These are phyloP conservation scores for Diaporthe amygdali DNA, from an alignment of 2,329 filamentous ascomycete species.

Conservation along the genomic window DNA sequence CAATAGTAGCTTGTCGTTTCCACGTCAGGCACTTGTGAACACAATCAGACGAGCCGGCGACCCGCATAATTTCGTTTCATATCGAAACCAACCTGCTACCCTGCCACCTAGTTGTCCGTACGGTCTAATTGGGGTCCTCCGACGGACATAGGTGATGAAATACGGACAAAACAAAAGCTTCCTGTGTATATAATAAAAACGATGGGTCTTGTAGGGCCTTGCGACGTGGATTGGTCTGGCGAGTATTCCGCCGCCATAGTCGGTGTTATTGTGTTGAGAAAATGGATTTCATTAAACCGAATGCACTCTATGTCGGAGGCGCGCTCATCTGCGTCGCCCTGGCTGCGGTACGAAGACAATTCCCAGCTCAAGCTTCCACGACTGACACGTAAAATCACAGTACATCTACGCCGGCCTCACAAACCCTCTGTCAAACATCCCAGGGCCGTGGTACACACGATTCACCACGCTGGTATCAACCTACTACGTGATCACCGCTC, in stretches of 20 bases:
- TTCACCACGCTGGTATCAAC: constrained; percentile 28
- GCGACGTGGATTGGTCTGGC: background rate
- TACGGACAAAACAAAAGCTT: background rate
- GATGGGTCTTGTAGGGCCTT: background rate
- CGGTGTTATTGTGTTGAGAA: background rate
- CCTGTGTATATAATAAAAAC: background rate
- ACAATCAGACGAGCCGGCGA: background rate
- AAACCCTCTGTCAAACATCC: constrained; percentile 28
- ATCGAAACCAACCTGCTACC: constrained; percentile 5
- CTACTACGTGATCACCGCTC: constrained; percentile 25
- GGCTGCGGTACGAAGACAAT: background rate
- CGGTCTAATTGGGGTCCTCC: constrained; percentile 6
- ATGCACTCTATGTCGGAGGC: background rate
- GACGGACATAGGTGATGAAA: background rate
- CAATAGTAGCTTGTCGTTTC: background rate
- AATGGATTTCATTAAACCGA: background rate
- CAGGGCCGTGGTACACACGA: constrained; percentile 33
- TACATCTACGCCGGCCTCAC: constrained; percentile 21
- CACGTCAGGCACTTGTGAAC: background rate
- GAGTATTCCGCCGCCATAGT: background rate
- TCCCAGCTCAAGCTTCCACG: background rate
- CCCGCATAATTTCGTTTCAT: constrained; percentile 8
- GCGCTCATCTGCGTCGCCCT: background rate
- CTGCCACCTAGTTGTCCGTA: background rate
- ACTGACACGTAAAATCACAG: background rate